Conservation (phyloP, 78 protist genomes). For the Chrysochromulina parva region DNA sequence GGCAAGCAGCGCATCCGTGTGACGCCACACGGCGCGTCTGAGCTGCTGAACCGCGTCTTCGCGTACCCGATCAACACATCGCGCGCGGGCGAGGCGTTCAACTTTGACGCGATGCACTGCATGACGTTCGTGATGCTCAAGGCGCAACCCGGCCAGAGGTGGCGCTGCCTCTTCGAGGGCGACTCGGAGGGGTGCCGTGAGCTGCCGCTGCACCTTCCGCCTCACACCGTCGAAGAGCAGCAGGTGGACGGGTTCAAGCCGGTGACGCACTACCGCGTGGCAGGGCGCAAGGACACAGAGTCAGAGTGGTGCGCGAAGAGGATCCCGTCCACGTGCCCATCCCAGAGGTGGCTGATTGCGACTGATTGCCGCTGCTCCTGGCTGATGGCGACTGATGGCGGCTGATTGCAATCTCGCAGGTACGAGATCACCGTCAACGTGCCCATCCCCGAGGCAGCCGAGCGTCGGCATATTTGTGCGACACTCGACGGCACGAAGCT, state of each 20-base stretch:
- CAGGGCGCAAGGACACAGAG: not conserved
- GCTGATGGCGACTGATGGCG: no score
- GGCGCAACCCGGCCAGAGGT: not conserved
- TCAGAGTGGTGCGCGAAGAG: not conserved
- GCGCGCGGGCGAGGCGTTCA: conserved; percentile 15
- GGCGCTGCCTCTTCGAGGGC: not conserved
- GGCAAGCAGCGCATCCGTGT: not conserved
- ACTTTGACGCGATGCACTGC: not conserved
- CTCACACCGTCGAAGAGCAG: not conserved
- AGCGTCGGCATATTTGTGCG: not conserved
- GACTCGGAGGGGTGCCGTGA: not conserved
- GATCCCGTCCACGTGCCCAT: not conserved
- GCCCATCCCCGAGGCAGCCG: not conserved
- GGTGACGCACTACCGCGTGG: not conserved
- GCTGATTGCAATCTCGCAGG: not conserved
- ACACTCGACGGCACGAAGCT: not conserved
- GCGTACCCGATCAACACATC: not conserved
- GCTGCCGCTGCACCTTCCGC: not conserved
- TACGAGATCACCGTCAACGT: not conserved
- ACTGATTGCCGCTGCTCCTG: no score
- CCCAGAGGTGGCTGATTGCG: not conserved
- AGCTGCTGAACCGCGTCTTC: no score
- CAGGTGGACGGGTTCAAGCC: conserved; percentile 14
- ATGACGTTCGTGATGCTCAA: not conserved
- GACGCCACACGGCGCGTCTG: not conserved